Evolutionary conservation across 2,329 filamentous ascomycete genomes (phyloP).

Genomic region (Aureobasidium melanogenum): DNA sequence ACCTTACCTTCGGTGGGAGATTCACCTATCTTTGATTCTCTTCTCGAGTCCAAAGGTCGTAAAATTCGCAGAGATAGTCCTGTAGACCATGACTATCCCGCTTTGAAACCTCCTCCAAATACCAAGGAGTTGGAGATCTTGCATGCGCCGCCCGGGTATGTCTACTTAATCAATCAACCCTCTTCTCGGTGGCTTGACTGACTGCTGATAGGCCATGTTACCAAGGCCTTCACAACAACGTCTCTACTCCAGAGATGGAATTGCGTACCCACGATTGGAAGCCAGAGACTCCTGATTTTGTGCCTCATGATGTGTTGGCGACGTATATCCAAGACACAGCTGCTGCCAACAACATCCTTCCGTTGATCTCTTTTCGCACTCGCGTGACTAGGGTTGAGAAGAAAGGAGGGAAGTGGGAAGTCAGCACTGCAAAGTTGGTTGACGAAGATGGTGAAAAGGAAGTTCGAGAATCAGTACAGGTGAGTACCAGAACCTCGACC

Average conservation of each 20-base stretch:
- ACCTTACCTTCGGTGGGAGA: constrained; percentile 28
- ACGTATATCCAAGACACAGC: constrained; percentile 56
- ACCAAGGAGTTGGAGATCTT: constrained; percentile 14
- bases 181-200: not conserved
- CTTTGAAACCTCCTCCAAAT: too few relatives aligned
- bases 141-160: constrained; percentile 44
- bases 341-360: constrained; percentile 39
- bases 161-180: not conserved
- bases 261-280: constrained; percentile 48
- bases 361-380: constrained; percentile 47
- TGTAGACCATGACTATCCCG: not conserved
- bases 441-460: constrained; percentile 8
- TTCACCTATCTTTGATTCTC: constrained; percentile 18
- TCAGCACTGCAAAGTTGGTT: constrained; percentile 41
- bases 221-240: constrained; percentile 44
- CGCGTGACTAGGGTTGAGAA: constrained; percentile 49
- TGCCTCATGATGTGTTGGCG: constrained; percentile 48
- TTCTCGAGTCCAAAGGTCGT: not conserved
- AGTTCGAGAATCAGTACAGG: not conserved
- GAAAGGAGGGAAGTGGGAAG: constrained; percentile 39
- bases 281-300: constrained; percentile 49
- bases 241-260: constrained; percentile 42
- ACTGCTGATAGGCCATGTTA: constrained; percentile 39
- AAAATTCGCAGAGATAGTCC: constrained; percentile 15
- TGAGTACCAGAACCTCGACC: not conserved